Base-by-base conservation (phyloP, 768 basidiomycete species). In the Porphyrellus cyaneotinctus region DNA sequence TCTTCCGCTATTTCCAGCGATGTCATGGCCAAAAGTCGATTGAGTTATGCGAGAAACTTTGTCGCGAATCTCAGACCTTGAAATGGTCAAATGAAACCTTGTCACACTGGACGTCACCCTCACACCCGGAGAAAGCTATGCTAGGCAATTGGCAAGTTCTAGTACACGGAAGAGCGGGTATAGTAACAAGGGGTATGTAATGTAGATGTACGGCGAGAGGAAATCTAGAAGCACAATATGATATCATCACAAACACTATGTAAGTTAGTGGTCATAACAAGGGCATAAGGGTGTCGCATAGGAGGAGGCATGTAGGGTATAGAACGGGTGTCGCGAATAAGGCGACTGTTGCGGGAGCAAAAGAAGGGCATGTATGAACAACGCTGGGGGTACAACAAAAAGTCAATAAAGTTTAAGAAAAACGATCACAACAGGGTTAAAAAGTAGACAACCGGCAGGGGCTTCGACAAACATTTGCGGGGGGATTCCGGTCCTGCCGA, bases 1-100 rank as follows among this genome's bases (percentile, higher is more conserved):
- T 88, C 85, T 67, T 88, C 83, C 18, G 88, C 88, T 58, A 91
- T 85, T 60, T 89, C 86, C 54, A 82, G 78, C 38, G 83, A 80
- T 43, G 85, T 82, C 86, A 88, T 88, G 35, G 31, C 18, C 18
- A 26, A 14, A n/a, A 22, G 56, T 39, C 18, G 56, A 47, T 43
- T 8, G 20, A 49, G 41, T 12, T 24, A 13, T 9, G 33, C 6
- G 6, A 42, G 26, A 33, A 22, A n/a, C n/a, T 0, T 17, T 22
- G 32, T 18, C 4, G 43, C 23, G 26, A 28, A 28, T 5, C 12
- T 13, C 32, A 24, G 7, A 30, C 18, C 52, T 28, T 49, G n/a
- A 41, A 51, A 39, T 15, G 14, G 47, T 30, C 24, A 31, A n/a
- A 46, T 0, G 39, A 42, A 32, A 28, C 55, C 41, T 43, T 17